A percentile compares a stretch with the other conserved stretches of the same genome.
These are phyloP conservation scores for Grosmannia huntii DNA, from an alignment of 2,329 filamentous ascomycete genomes.

Conservation along the genomic window DNA sequence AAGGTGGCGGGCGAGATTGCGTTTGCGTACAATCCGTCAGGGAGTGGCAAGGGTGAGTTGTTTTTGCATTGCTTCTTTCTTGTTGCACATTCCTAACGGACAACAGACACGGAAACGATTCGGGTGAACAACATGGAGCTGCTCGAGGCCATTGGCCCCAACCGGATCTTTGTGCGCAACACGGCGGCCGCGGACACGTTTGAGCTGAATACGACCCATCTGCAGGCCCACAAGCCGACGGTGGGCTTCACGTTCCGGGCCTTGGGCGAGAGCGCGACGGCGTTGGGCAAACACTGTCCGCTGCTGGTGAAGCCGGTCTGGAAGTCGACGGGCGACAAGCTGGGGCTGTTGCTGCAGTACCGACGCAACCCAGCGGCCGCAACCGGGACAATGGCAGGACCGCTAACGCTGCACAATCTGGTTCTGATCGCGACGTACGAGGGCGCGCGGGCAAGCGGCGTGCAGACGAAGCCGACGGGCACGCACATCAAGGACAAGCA, in stretches of 20 bases:
- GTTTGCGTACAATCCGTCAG: slow-evolving; percentile 57
- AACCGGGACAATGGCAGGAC: slow-evolving; percentile 15
- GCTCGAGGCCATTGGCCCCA: slow-evolving; percentile 88
- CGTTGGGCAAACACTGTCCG: slow-evolving; percentile 48
- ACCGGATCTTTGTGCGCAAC: slow-evolving; percentile 78
- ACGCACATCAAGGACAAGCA: slow-evolving; percentile 67
- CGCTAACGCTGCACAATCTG: slow-evolving; percentile 52
- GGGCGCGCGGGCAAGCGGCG: slow-evolving; percentile 48
- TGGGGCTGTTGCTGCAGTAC: slow-evolving; percentile 78
- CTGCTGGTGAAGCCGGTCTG: slow-evolving; percentile 62
- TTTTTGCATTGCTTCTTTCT: too few relatives aligned
- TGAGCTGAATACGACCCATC: slow-evolving; percentile 56
- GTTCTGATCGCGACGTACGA: slow-evolving; percentile 61
- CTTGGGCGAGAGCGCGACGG: slow-evolving; percentile 47
- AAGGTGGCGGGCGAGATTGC: slow-evolving; percentile 82
- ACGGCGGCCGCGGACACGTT: slow-evolving; percentile 61
- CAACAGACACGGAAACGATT: slow-evolving; percentile 49
- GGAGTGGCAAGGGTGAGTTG: slow-evolving; percentile 36
- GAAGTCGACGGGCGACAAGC: slow-evolving; percentile 74
- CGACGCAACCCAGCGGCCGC: slow-evolving; percentile 52
- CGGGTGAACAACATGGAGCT: slow-evolving; percentile 76
- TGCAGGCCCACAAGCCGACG: slow-evolving; percentile 52
- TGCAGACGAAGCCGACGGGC: slow-evolving; percentile 68
- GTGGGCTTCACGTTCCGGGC: slow-evolving; percentile 90
- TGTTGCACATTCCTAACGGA: background rate